Conservation (phyloP, 139 green algal genomes). For the Chlamydomonas schloesseri region DNA sequence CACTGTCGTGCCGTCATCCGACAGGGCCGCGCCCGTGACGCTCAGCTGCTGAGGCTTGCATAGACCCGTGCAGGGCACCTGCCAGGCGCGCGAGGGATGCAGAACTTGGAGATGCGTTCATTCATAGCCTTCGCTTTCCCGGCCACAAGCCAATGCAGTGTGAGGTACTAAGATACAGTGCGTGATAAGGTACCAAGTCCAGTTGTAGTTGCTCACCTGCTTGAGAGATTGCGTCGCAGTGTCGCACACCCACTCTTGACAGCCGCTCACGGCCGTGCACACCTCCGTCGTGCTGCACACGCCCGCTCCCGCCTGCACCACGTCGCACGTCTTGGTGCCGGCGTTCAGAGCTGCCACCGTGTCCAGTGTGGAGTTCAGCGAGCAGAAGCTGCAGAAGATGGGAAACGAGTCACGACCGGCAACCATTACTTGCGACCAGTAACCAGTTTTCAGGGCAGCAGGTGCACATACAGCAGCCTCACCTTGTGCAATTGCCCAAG, state of each 20-base stretch:
- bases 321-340: background rate
- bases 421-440: too few species aligned
- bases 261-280: background rate
- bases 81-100: too few species aligned
- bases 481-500: background rate
- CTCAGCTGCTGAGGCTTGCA: background rate
- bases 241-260: background rate
- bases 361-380: background rate
- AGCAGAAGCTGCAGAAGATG: conserved; percentile 10
- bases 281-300: background rate
- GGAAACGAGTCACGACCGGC: too few species aligned
- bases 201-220: too few species aligned
- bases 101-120: too few species aligned
- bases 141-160: too few species aligned
- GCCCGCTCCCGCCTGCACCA: too few species aligned
- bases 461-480: too few species aligned
- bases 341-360: background rate
- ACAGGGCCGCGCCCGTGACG: background rate
- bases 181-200: too few species aligned
- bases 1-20: conserved; percentile 1
- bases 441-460: too few species aligned
- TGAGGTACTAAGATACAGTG: too few species aligned
- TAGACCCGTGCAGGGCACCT: background rate
- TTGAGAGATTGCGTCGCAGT: background rate
- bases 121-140: too few species aligned